Conservation (phyloP, 2,329 filamentous ascomycete genomes). For the Stachybotrys chartarum region DNA sequence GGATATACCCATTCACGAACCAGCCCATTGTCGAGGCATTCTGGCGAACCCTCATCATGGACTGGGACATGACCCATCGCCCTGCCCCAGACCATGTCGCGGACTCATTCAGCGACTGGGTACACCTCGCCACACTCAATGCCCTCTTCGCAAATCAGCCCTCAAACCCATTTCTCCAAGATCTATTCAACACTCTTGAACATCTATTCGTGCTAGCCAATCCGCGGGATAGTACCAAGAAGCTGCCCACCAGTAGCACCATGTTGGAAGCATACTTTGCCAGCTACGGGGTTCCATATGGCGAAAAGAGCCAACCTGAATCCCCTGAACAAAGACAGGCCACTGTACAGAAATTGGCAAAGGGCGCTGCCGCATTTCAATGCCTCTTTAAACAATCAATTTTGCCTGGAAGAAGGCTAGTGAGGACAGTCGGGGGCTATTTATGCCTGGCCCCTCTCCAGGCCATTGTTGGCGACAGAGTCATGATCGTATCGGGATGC, state of each 20-base stretch:
- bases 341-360: background rate
- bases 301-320: background rate
- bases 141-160: conserved; percentile 2
- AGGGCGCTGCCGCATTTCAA: conserved; percentile 9
- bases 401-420: conserved; percentile 9
- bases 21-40: conserved; percentile 18
- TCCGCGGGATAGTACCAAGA: conserved; percentile 8
- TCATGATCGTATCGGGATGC: conserved; percentile 12
- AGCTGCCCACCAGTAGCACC: conserved; percentile 9
- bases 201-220: conserved; percentile 13
- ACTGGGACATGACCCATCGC: conserved; percentile 11
- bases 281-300: background rate
- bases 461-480: conserved; percentile 7
- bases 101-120: conserved; percentile 9
- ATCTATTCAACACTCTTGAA: conserved; percentile 11
- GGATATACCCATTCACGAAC: conserved; percentile 8
- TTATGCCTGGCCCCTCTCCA: conserved; percentile 11
- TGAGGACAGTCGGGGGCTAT: conserved; percentile 10
- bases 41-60: conserved; percentile 17
- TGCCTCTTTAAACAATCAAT: conserved; percentile 8
- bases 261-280: conserved; percentile 2
- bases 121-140: conserved; percentile 8
- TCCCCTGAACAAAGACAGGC: background rate
- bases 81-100: conserved; percentile 9
- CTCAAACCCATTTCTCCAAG: conserved; percentile 5